phyloP scores from a whole-genome alignment of 495 filamentous ascomycete genomes.

The Aspergillus ellipticus region DNA sequence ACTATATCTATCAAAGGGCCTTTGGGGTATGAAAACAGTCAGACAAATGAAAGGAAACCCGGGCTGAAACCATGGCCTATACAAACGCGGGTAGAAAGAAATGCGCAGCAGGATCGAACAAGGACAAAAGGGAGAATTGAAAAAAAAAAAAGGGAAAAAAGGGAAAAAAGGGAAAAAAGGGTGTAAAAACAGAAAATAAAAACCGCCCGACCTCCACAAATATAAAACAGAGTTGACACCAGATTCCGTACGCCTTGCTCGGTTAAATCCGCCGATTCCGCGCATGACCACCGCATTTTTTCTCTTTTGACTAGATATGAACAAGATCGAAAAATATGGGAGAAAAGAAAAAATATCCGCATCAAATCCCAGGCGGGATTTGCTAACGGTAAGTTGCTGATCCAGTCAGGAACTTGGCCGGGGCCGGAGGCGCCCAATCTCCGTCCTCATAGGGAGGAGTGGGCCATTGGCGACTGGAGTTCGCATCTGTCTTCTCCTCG shows the following conservation, averaged over 20 bases:
- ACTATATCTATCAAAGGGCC: slow-evolving; percentile 40
- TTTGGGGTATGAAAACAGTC: slow-evolving; percentile 40
- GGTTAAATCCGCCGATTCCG: slow-evolving; percentile 27
- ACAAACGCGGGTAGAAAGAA: slow-evolving; percentile 16
- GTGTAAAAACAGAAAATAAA: slow-evolving; percentile 20
- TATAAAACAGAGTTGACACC: slow-evolving; percentile 25
- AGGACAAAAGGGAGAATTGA: slow-evolving; percentile 9
- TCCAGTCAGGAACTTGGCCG: slow-evolving; percentile 68
- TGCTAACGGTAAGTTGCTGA: slow-evolving; percentile 42
- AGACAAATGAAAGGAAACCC: slow-evolving; percentile 23
- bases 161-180: slow-evolving; percentile 9
- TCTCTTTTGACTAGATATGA: slow-evolving; percentile 21
- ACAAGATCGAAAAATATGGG: slow-evolving; percentile 16
- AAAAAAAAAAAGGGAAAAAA: slow-evolving; percentile 19
- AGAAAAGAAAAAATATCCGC: slow-evolving; percentile 16
- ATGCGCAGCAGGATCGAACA: slow-evolving; percentile 16
- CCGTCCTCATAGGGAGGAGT: slow-evolving; percentile 93
- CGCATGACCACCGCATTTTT: slow-evolving; percentile 27
- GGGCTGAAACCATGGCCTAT: slow-evolving; percentile 20
- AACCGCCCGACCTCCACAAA: slow-evolving; percentile 23
- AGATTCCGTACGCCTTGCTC: slow-evolving; percentile 38
- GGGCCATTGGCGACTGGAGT: slow-evolving; percentile 71
- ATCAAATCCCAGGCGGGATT: not conserved
- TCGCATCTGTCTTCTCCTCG: slow-evolving; percentile 55
- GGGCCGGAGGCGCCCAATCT: slow-evolving; percentile 80